Percentiles rank a stretch among this genome's conserved stretches.
These are phyloP conservation scores for Coccomyxa sp. DNA, from an alignment of 139 green algal species.

Conservation along the genomic window DNA sequence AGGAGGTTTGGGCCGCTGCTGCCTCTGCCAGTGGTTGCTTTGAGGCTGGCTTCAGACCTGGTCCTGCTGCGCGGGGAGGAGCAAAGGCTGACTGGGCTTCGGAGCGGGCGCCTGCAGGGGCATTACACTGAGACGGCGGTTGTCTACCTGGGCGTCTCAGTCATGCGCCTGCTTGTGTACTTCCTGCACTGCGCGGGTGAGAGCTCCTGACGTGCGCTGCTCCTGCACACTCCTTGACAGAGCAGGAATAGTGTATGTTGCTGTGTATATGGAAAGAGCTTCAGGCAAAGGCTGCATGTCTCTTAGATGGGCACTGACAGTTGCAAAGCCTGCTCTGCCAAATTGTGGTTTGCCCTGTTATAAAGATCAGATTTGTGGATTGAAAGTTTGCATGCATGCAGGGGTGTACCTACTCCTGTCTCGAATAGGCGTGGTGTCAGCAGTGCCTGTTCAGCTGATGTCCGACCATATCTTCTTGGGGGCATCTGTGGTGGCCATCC, in stretches of 20 bases:
- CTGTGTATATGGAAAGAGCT: neutral
- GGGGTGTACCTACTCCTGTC: conserved; percentile 10
- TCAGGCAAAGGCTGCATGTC: neutral
- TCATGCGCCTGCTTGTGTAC: conserved; percentile 6
- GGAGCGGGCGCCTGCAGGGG: neutral
- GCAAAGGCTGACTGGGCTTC: neutral
- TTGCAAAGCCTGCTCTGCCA: neutral
- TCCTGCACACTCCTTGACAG: neutral
- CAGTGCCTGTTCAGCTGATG: conserved; percentile 21
- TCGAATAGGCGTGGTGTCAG: conserved; percentile 10
- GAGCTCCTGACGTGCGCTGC: neutral
- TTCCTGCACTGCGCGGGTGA: conserved; percentile 11
- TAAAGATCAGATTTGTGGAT: neutral
- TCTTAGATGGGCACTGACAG: neutral
- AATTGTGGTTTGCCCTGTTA: neutral
- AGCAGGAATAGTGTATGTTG: neutral
- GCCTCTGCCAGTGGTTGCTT: conserved; percentile 5
- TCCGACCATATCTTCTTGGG: conserved; percentile 30
- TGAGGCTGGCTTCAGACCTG: neutral
- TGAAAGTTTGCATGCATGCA: neutral
- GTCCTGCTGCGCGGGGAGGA: neutral
- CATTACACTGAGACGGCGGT: neutral
- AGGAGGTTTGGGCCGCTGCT: conserved; percentile 13
- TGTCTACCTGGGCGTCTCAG: conserved; percentile 13
- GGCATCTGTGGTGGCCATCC: conserved; percentile 14